Base-by-base conservation (phyloP, 345 rosid species). In the Punica granatum region DNA sequence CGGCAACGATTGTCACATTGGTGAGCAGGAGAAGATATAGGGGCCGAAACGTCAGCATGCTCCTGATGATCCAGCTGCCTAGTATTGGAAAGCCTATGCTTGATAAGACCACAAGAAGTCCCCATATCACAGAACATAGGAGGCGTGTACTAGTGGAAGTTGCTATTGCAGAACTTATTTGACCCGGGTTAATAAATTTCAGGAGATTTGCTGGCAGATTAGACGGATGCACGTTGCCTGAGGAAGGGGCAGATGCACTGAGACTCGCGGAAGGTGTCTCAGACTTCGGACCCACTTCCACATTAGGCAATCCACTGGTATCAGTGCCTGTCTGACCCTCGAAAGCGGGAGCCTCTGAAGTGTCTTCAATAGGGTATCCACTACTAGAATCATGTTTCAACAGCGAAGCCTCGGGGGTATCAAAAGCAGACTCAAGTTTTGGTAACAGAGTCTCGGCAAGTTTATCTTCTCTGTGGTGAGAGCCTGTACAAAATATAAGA, bases 11-110 rank as follows among this genome's bases (percentile, higher is more conserved):
- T 0, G 96, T 85, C n/a, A 77, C n/a, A 64, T 84, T 79, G 21
- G 94, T 87, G 60, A 90, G 68, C 71, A 89, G 62, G 62, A 89
- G 76, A 37, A 89, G 79, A 78, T 71, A 87, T 70, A 93, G 84
- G 64, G 98, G 97, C 78, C 85, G 77, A 46, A 80, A 80, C 78
- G 81, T 79, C 68, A 86, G 65, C 21, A 89, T 46, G 71, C 73
- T 73, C 68, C 70, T 79, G 19, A 71, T 34, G 25, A 75, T 14
- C 39, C 43, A 61, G 76, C 76, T 66, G 67, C 88, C 81, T 13
- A 84, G 71, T 30, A 84, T 46, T 58, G 91, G 90, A 76, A 87
- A 80, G n/a, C 88, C 87, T 23, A 80, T 59, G 64, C 74, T 64
- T 19, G 85, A 86, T 16, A 83, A 66, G 72, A 89, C 77, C 49